phyloP scores from a whole-genome alignment of 2,329 filamentous ascomycete genomes.

The Xylariaceae sp. region DNA sequence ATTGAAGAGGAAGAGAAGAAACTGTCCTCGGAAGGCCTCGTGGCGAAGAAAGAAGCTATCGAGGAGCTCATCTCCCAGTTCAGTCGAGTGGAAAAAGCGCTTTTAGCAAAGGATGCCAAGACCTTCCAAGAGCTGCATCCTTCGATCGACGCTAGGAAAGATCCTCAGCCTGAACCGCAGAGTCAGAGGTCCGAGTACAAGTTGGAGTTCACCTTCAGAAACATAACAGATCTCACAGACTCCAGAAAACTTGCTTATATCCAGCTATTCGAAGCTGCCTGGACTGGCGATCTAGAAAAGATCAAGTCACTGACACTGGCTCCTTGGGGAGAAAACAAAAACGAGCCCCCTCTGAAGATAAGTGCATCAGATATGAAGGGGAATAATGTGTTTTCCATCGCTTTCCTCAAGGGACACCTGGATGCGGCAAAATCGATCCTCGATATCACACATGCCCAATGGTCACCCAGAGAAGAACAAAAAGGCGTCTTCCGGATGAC shows the following conservation, averaged over 20 bases:
- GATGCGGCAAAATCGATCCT: constrained; percentile 63
- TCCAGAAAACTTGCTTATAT: constrained; percentile 57
- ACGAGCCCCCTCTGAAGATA: constrained; percentile 60
- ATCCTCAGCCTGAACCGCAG: constrained; percentile 6
- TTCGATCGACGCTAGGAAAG: constrained; percentile 34
- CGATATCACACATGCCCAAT: constrained; percentile 68
- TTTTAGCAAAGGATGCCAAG: constrained; percentile 61
- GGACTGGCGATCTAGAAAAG: constrained; percentile 61
- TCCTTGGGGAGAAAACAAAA: constrained; percentile 51
- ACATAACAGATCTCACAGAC: constrained; percentile 52
- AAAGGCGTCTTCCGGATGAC: constrained; percentile 48
- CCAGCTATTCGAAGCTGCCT: constrained; percentile 68
- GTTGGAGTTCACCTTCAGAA: constrained; percentile 48
- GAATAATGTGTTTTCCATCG: constrained; percentile 63
- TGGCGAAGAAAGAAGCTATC: constrained; percentile 56
- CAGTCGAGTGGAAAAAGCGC: constrained; percentile 48
- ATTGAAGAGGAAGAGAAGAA: constrained; percentile 35
- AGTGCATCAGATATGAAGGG: constrained; percentile 49
- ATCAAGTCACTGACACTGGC: constrained; percentile 63
- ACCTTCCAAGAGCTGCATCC: constrained; percentile 63
- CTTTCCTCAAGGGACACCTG: constrained; percentile 61
- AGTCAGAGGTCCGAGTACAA: constrained; percentile 39
- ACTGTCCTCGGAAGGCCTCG: constrained; percentile 29
- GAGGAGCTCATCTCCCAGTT: constrained; percentile 47
- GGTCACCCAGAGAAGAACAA: constrained; percentile 51